Percentiles rank a stretch among this genome's conserved stretches.
These are phyloP conservation scores for Elsinoe fawcettii DNA, from an alignment of 2,329 filamentous ascomycete species.

Conservation along the genomic window DNA sequence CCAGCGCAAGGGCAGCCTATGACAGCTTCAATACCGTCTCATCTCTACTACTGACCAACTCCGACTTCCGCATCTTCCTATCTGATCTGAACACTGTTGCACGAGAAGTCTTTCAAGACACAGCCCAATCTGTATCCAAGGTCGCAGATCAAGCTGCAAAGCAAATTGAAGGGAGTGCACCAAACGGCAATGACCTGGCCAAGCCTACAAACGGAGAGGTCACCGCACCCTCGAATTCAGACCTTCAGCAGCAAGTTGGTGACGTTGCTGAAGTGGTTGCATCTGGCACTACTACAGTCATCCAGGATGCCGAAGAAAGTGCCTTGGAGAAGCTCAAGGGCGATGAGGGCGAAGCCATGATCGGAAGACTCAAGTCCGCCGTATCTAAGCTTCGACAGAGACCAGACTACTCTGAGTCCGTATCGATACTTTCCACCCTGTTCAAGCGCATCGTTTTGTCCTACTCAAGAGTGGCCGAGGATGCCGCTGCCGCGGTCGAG, in stretches of 20 bases:
- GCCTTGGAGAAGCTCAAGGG: conserved; percentile 64
- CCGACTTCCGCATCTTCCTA: conserved; percentile 80
- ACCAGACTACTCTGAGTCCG: conserved; percentile 77
- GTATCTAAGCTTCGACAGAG: conserved; percentile 67
- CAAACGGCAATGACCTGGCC: conserved; percentile 42
- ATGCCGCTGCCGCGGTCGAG: conserved; percentile 58
- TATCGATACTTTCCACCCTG: conserved; percentile 67
- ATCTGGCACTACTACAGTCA: conserved; percentile 39
- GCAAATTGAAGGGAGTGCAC: conserved; percentile 59
- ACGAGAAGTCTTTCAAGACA: conserved; percentile 78
- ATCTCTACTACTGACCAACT: conserved; percentile 78
- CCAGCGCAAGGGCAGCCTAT: conserved; percentile 68
- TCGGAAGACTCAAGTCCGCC: conserved; percentile 68
- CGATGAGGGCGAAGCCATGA: conserved; percentile 63
- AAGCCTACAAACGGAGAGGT: conserved; percentile 33
- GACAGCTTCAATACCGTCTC: conserved; percentile 76
- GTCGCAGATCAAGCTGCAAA: conserved; percentile 68
- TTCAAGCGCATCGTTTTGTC: conserved; percentile 69
- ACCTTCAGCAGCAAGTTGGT: conserved; percentile 47
- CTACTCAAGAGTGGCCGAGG: conserved; percentile 66
- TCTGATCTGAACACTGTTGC: conserved; percentile 71
- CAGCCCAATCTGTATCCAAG: conserved; percentile 68
- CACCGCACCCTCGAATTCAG: conserved; percentile 49
- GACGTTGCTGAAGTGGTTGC: conserved; percentile 41
- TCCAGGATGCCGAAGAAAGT: conserved; percentile 58